Conservation (phyloP, 805 yeast genomes). For the Myxozyma geophila region DNA sequence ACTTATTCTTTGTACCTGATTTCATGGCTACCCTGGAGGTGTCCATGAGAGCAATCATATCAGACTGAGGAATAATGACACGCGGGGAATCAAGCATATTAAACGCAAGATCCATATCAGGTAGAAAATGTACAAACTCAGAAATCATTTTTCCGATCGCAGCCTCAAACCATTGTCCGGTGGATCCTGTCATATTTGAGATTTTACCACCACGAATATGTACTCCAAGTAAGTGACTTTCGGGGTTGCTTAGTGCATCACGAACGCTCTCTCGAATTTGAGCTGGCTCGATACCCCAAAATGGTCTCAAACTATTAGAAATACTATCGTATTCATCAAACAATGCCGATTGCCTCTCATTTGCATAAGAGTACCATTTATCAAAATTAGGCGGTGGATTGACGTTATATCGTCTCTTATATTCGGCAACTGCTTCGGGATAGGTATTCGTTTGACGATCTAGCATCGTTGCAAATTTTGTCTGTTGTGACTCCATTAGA, state of each 20-base stretch:
- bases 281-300: constrained; percentile 37
- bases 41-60: constrained; percentile 22
- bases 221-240: constrained; percentile 30
- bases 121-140: constrained; percentile 36
- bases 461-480: constrained; percentile 13
- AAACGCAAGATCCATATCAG: constrained; percentile 40
- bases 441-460: constrained; percentile 32
- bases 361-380: constrained; percentile 38
- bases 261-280: constrained; percentile 32
- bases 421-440: constrained; percentile 35
- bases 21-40: not conserved
- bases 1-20: constrained; percentile 32
- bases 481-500: constrained; percentile 26
- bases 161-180: constrained; percentile 32
- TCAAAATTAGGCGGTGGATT: constrained; percentile 41
- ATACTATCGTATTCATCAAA: constrained; percentile 39
- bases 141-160: constrained; percentile 28
- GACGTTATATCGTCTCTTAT: constrained; percentile 27
- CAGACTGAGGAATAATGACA: constrained; percentile 37
- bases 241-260: constrained; percentile 27
- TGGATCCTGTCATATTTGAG: constrained; percentile 26
- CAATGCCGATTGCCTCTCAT: constrained; percentile 23
- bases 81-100: constrained; percentile 38
- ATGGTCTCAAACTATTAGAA: constrained; percentile 33
- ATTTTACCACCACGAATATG: constrained; percentile 31